Evolutionary conservation across 371 early-diverging fungal species (phyloP).

Genomic region (Mucor circinelloides): DNA sequence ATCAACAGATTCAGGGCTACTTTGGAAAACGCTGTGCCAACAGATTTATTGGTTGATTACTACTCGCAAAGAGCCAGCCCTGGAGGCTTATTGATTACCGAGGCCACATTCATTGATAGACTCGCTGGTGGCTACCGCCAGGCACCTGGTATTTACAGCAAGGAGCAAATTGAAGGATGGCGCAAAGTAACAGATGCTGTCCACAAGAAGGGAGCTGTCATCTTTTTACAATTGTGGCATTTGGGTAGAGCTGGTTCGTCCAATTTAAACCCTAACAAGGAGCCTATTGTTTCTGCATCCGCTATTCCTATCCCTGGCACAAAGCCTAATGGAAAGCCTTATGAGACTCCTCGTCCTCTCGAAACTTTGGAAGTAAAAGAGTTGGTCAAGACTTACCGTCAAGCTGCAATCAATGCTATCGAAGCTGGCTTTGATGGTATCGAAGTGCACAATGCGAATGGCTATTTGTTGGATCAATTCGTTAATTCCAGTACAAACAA

Average conservation of each 20-base stretch:
- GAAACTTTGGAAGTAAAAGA: slow-evolving; percentile 63
- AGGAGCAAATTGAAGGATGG: slow-evolving; percentile 57
- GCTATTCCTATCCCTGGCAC: slow-evolving; percentile 12
- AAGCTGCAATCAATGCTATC: slow-evolving; percentile 48
- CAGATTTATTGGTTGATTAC: slow-evolving; percentile 50
- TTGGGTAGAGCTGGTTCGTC: slow-evolving; percentile 27
- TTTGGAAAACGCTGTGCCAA: slow-evolving; percentile 38
- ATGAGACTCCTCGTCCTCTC: slow-evolving; percentile 49
- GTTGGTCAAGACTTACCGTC: slow-evolving; percentile 60
- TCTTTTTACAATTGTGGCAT: slow-evolving; percentile 65
- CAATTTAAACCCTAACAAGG: slow-evolving; percentile 6
- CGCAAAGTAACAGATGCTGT: slow-evolving; percentile 58
- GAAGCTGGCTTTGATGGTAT: slow-evolving; percentile 69
- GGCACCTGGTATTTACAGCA: slow-evolving; percentile 45
- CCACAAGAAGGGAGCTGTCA: slow-evolving; percentile 56
- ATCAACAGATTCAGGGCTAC: slow-evolving; percentile 35
- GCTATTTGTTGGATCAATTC: slow-evolving; percentile 70
- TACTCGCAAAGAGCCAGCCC: slow-evolving; percentile 60
- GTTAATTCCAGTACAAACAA: slow-evolving; percentile 59
- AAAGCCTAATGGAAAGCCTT: neutral
- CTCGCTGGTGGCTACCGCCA: slow-evolving; percentile 39
- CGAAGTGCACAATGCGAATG: slow-evolving; percentile 74
- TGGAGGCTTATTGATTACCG: slow-evolving; percentile 62
- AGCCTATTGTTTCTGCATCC: slow-evolving; percentile 15
- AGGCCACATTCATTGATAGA: slow-evolving; percentile 51